Evolutionary conservation across 768 basidiomycete species (phyloP), one percentile per base, ranked within the genome.

Genomic region (Agrocybe pediades): DNA sequence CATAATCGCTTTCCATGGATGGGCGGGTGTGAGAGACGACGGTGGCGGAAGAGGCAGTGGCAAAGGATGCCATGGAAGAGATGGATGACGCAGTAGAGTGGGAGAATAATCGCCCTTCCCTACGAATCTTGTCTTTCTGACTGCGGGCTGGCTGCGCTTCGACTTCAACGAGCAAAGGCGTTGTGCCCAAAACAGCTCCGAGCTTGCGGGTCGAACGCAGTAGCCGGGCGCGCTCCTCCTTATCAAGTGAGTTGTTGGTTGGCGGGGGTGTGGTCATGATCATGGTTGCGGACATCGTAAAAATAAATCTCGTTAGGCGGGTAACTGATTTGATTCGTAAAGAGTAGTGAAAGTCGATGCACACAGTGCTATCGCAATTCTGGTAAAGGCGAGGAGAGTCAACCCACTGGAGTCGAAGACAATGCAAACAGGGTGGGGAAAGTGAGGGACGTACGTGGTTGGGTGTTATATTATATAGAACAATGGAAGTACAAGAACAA

Each of bases 181-280:
- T 73, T 6, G 72, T 64, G 1, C 86, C 85, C 3, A 86, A 69
- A 3, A 87, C 62, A 15, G 78, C 75, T 9, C 74, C 75, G 23
- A 87, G 75, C 65, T 86, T 87, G 56, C 77, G 74, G 9, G 82
- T 79, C 0, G 84, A 80, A 41, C 80, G 80, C 39, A 85, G 68
- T n/a, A 86, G 77, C 39, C 79, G 80, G 3, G 72, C 58, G 5
- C 84, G 80, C 36, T 85, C 75, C 9, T 73, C 60, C 0, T 64
- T 64, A 17, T 75, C 71, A 26, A 83, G 75, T 6, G 68, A 70
- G 68, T 84, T 84, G 21, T 73, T 67, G 8, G 83, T 84, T 0
- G 81, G 74, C 5, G 84, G 82, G 17, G 67, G 67, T 17, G 61
- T 24, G 39, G 62, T 51, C 41, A 54, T 53, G 23, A 56, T 9